Base-by-base conservation (phyloP, 768 basidiomycete genomes). In the Boletus tomentosulus region DNA sequence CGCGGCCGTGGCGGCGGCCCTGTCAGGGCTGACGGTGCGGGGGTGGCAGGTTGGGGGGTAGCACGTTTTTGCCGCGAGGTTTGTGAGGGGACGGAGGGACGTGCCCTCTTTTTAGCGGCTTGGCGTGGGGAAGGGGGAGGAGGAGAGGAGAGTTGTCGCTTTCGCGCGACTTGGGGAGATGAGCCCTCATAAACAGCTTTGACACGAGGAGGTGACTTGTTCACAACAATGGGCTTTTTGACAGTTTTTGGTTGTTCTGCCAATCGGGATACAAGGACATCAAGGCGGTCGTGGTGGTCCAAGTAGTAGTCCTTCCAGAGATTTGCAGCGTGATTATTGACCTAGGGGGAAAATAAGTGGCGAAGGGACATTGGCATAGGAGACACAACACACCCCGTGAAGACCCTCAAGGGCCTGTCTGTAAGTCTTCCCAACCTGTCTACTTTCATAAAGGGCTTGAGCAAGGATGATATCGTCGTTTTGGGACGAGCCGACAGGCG, bases 231-330 rank as follows among this genome's bases (percentile, higher is more conserved):
- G 3, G 69, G 70, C 28, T 70, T 72, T 46, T 72, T 68, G 47
- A 66, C 60, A 7, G 66, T 64, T 53, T 58, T 71, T 30, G 65
- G 63, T 52, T 63, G 63, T 13, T 60, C 63, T 4, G 42, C 33
- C 28, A 64, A 51, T 55, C 57, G 62, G 48, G 64, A 63, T 47
- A 70, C 59, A 30, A 63, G 65, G 48, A 67, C 22, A 70, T 88
- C 83, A 34, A 89, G 71, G 39, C 81, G 79, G 48, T 77, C 74
- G 54, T 80, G 82, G 61, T 89, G 77, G 53, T 88, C 86, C 15
- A 90, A 75, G 59, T 86, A 90, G 63, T 88, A 88, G 60, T 90
- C 88, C 63, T 89, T 89, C 87, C 87, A 90, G 24, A 86, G 69
- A 64, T 76, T 83, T 35, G 85, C 78, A 11, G 73, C 66, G 37